Conservation (phyloP, 225 moss, liverwort and hornwort species). For the Bryum argenteum region DNA sequence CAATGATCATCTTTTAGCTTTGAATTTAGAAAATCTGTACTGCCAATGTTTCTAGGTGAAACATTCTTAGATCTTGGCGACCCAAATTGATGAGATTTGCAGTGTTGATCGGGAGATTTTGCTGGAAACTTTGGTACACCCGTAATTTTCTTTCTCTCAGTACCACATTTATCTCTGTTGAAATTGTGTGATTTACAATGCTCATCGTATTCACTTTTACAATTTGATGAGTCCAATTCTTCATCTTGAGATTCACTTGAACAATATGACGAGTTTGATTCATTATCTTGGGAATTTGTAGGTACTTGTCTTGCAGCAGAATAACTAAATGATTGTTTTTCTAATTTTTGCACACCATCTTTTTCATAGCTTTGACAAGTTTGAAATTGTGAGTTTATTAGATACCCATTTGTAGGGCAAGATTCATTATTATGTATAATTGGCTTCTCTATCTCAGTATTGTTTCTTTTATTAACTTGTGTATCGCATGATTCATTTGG, state of each 20-base stretch:
- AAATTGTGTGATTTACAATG: neutral
- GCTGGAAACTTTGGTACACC: neutral
- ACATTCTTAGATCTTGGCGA: neutral
- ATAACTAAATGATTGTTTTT: neutral
- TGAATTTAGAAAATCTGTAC: neutral
- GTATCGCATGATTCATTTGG: neutral
- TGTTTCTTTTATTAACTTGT: neutral
- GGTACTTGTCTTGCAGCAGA: too few relatives aligned
- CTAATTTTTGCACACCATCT: conserved; percentile 1
- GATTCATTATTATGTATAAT: rapidly evolving
- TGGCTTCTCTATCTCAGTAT: neutral
- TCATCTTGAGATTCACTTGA: neutral
- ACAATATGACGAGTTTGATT: too few relatives aligned
- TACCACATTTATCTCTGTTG: neutral
- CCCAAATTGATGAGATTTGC: neutral
- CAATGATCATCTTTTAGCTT: neutral
- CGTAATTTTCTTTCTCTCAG: neutral
- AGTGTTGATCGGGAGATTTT: conserved; percentile 4
- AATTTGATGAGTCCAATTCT: neutral
- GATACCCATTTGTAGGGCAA: neutral
- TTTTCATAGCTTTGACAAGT: neutral
- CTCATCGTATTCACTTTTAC: neutral
- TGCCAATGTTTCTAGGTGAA: neutral
- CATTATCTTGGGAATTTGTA: too few relatives aligned
- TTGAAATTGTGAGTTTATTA: neutral